Percentiles rank a stretch among this genome's conserved stretches.
phyloP scores from a whole-genome alignment of 78 protist genomes.

The Diacronema lutheri region DNA sequence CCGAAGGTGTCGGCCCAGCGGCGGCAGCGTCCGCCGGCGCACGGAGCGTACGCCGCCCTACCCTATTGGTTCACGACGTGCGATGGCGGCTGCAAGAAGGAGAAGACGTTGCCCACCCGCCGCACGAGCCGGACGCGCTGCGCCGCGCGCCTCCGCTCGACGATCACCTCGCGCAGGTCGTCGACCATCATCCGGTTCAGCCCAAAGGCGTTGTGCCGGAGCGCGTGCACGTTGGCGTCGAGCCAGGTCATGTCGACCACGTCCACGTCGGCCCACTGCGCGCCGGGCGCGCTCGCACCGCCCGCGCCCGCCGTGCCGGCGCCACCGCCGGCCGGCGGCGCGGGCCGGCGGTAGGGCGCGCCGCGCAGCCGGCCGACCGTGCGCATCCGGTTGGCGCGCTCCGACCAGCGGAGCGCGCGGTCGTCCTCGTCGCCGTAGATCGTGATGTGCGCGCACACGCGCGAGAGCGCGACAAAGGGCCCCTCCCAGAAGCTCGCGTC shows the following conservation, averaged over 20 bases:
- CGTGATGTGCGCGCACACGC: constrained; percentile 19
- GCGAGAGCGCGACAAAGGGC: constrained; percentile 19
- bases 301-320: no score
- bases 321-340: no score
- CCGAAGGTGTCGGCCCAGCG: no score
- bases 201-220: constrained; percentile 57
- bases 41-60: no score
- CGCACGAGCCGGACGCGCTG: neutral
- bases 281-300: no score
- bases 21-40: no score
- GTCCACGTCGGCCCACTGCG: constrained; percentile 43
- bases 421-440: constrained; percentile 63
- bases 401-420: constrained; percentile 50
- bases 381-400: constrained; percentile 33
- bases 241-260: constrained; percentile 61
- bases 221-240: constrained; percentile 51
- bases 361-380: constrained; percentile 41
- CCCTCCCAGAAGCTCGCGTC: constrained; percentile 43
- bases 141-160: neutral
- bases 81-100: neutral
- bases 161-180: constrained; percentile 59
- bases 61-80: neutral
- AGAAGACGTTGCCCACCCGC: neutral
- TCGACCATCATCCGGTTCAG: constrained; percentile 63
- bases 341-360: no score